phyloP scores from a whole-genome alignment of 2,329 filamentous ascomycete species.

The Fusarium denticulatum region DNA sequence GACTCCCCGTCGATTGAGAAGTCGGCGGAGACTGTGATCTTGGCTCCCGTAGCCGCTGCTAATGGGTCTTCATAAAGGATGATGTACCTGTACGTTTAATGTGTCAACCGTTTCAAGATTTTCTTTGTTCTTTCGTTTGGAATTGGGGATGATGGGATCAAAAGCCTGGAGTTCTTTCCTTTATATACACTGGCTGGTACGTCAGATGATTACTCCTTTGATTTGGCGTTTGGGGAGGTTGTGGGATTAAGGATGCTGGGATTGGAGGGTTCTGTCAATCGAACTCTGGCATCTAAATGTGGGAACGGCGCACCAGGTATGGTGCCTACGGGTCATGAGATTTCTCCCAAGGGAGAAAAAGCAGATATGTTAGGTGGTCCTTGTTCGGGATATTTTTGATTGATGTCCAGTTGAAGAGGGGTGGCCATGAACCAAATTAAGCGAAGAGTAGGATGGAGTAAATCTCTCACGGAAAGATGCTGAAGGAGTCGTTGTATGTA shows the following conservation, averaged over 20 bases:
- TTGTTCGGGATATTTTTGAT: not conserved
- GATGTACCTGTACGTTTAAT: constrained; percentile 41
- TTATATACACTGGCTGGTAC: constrained; percentile 42
- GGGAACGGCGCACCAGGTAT: constrained; percentile 22
- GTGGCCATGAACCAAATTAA: constrained; percentile 2
- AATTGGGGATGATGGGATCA: constrained; percentile 37
- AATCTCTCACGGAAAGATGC: not conserved
- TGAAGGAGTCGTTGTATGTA: constrained; percentile 33
- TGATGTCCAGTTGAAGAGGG: not conserved
- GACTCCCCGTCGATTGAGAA: constrained; percentile 47
- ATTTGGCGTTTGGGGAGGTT: constrained; percentile 41
- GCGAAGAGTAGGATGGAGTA: constrained; percentile 10
- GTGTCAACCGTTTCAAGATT: constrained; percentile 26
- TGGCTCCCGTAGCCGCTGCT: constrained; percentile 37
- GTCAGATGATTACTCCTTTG: constrained; percentile 35
- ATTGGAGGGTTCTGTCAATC: constrained; percentile 14
- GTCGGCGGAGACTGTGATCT: constrained; percentile 36
- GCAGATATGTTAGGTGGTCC: not conserved
- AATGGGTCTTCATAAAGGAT: constrained; percentile 45
- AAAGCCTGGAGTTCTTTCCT: constrained; percentile 47
- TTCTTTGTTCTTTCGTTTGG: constrained; percentile 31
- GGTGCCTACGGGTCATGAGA: constrained; percentile 19
- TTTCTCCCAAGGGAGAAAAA: constrained; percentile 14
- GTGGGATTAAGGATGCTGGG: constrained; percentile 23
- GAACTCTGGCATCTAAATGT: constrained; percentile 10